These are phyloP conservation scores for Calonectria honghensis DNA, from an alignment of 2,329 filamentous ascomycete genomes.

Conservation along the genomic window DNA sequence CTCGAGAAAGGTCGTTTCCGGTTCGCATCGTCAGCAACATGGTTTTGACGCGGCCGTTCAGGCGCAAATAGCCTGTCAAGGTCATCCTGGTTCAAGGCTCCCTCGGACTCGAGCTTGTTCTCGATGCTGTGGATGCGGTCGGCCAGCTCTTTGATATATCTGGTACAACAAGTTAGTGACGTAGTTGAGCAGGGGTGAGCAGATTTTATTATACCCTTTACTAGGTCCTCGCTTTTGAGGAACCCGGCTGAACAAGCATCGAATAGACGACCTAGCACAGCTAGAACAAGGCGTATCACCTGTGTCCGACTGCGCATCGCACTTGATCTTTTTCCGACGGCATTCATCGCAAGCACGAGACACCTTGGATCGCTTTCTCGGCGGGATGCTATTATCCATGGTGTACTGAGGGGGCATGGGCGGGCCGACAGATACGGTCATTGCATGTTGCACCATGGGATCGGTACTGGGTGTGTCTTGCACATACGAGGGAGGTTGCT, in stretches of 20 bases:
- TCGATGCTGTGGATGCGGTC: slow-evolving; percentile 90
- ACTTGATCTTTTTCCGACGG: slow-evolving; percentile 91
- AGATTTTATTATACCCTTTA: slow-evolving; percentile 78
- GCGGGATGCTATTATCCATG: slow-evolving; percentile 76
- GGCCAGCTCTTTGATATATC: slow-evolving; percentile 93
- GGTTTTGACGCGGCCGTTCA: slow-evolving; percentile 59
- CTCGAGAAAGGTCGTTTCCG: slow-evolving; percentile 70
- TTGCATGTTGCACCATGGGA: slow-evolving; percentile 60
- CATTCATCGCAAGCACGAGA: slow-evolving; percentile 94
- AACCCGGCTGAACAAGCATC: slow-evolving; percentile 89
- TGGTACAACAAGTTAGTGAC: slow-evolving; percentile 58
- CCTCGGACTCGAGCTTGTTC: slow-evolving; percentile 79
- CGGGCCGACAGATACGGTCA: slow-evolving; percentile 61
- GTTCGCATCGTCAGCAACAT: slow-evolving; percentile 55
- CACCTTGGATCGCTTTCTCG: slow-evolving; percentile 88
- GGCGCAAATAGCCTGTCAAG: slow-evolving; percentile 65
- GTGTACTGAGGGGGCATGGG: slow-evolving; percentile 62
- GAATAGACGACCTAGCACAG: slow-evolving; percentile 84
- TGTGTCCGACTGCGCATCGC: slow-evolving; percentile 85
- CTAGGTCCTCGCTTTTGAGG: slow-evolving; percentile 92
- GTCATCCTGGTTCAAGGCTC: slow-evolving; percentile 65
- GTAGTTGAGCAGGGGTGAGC: background rate
- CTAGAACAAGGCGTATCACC: slow-evolving; percentile 86
- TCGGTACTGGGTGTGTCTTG: slow-evolving; percentile 62
- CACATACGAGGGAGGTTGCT: slow-evolving; percentile 61